These are phyloP conservation scores for Monosporozyma unispora DNA, from an alignment of 805 yeast species.

Conservation along the genomic window DNA sequence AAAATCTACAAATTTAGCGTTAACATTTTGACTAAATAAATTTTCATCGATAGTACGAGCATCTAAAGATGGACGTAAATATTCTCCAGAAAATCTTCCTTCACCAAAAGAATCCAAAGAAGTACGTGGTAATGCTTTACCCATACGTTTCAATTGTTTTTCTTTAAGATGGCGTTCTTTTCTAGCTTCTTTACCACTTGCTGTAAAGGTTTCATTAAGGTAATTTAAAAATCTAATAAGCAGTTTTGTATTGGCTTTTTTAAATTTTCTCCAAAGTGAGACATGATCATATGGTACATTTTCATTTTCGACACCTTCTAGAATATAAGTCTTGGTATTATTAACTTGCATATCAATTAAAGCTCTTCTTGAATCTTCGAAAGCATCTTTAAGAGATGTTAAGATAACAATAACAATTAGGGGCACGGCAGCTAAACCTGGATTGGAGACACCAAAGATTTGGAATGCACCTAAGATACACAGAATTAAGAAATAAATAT, in stretches of 20 bases:
- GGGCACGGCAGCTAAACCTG: slow-evolving; percentile 69
- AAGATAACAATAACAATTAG: slow-evolving; percentile 65
- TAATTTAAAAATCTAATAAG: slow-evolving; percentile 21
- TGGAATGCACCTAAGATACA: slow-evolving; percentile 70
- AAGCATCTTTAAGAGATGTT: slow-evolving; percentile 72
- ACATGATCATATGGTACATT: slow-evolving; percentile 58
- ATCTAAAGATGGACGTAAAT: slow-evolving; percentile 29
- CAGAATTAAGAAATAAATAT: slow-evolving; percentile 71
- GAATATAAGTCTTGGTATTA: slow-evolving; percentile 62
- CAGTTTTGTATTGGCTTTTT: slow-evolving; percentile 40
- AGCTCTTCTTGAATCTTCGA: slow-evolving; percentile 75
- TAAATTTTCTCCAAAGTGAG: slow-evolving; percentile 61
- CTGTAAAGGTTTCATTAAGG: slow-evolving; percentile 24
- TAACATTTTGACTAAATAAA: slow-evolving; percentile 35
- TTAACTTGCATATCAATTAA: slow-evolving; percentile 65
- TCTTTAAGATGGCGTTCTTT: slow-evolving; percentile 11
- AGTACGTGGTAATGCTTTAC: slow-evolving; percentile 25
- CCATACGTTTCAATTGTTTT: slow-evolving; percentile 6
- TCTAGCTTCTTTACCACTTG: slow-evolving; percentile 29
- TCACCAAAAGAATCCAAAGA: slow-evolving; percentile 32
- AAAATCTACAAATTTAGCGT: slow-evolving; percentile 48
- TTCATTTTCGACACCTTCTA: slow-evolving; percentile 45
- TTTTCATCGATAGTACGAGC: slow-evolving; percentile 34
- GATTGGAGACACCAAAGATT: slow-evolving; percentile 75
- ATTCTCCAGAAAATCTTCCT: slow-evolving; percentile 26